Conservation (phyloP, 164 flowering plant genomes). For the Tetrastigma voinierianum region DNA sequence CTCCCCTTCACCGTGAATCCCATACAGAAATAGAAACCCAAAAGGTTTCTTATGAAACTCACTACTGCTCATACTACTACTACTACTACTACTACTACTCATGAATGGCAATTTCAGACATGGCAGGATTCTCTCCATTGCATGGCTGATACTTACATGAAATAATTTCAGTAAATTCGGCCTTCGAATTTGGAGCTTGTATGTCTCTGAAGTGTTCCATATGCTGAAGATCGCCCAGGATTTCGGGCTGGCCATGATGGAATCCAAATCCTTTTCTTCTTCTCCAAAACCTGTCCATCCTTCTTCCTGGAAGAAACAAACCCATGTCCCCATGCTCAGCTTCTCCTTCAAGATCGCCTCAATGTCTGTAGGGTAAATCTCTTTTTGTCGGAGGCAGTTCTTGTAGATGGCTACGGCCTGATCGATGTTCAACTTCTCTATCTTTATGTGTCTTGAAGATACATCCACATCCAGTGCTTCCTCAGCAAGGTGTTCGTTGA, state of each 20-base stretch:
- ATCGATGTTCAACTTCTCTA: slow-evolving; percentile 39
- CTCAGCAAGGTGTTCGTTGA: neutral
- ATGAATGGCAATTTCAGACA: slow-evolving; percentile 28
- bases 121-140: slow-evolving; percentile 35
- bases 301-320: slow-evolving; percentile 36
- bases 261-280: slow-evolving; percentile 13
- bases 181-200: slow-evolving; percentile 37
- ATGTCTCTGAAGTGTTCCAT: slow-evolving; percentile 46
- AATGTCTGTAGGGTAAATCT: slow-evolving; percentile 38
- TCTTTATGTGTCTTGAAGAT: slow-evolving; percentile 20
- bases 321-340: slow-evolving; percentile 55
- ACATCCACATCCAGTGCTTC: neutral
- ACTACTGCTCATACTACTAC: neutral
- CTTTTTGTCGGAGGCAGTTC: slow-evolving; percentile 26
- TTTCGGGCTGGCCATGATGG: slow-evolving; percentile 27
- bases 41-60: slow-evolving; percentile 26
- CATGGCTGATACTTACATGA: slow-evolving; percentile 26
- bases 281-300: slow-evolving; percentile 32
- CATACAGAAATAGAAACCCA: slow-evolving; percentile 53
- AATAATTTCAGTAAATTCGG: slow-evolving; percentile 23
- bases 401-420: slow-evolving; percentile 45
- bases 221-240: slow-evolving; percentile 53
- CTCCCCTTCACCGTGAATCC: slow-evolving; percentile 55
- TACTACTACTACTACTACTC: neutral
- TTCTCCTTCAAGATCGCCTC: slow-evolving; percentile 43